phyloP scores from a whole-genome alignment of 495 filamentous ascomycete species.

The Penicillium roqueforti region DNA sequence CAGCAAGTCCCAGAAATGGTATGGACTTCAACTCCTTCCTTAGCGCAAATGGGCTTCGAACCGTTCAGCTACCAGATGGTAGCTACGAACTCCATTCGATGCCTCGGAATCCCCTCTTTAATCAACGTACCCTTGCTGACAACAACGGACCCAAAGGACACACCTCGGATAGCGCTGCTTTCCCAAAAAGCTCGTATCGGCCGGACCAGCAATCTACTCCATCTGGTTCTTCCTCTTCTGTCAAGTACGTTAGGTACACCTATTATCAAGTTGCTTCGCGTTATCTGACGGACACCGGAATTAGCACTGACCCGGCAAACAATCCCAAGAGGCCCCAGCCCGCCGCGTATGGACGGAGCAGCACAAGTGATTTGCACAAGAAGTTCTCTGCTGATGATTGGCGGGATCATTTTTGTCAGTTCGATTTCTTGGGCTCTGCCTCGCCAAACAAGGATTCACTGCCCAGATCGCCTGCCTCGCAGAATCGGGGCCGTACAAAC shows the following conservation, averaged over 20 bases:
- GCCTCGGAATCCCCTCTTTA: conserved; percentile 1
- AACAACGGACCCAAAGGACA: conserved; percentile 29
- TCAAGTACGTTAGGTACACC: conserved; percentile 6
- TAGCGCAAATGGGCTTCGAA: neutral
- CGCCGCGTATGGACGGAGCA: conserved; percentile 44
- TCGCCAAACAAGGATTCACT: conserved; percentile 29
- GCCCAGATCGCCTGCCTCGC: conserved; percentile 31
- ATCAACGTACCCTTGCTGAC: conserved; percentile 27
- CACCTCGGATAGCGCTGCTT: conserved; percentile 37
- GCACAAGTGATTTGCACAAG: conserved; percentile 73
- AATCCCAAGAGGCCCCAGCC: conserved; percentile 6
- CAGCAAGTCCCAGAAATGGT: conserved; percentile 30
- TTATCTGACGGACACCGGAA: neutral
- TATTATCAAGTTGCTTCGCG: neutral
- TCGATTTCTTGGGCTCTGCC: conserved; percentile 49
- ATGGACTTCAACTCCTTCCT: conserved; percentile 13
- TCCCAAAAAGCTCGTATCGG: conserved; percentile 20
- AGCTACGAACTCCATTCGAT: neutral
- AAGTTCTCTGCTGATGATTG: conserved; percentile 61
- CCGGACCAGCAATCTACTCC: conserved; percentile 13
- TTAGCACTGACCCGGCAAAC: conserved; percentile 9
- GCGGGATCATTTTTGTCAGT: conserved; percentile 48
- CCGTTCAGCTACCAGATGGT: neutral
- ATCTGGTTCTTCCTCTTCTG: conserved; percentile 11
- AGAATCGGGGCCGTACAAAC: conserved; percentile 28